Conservation (phyloP, 2,329 filamentous ascomycete species). For the Fusarium sp. region DNA sequence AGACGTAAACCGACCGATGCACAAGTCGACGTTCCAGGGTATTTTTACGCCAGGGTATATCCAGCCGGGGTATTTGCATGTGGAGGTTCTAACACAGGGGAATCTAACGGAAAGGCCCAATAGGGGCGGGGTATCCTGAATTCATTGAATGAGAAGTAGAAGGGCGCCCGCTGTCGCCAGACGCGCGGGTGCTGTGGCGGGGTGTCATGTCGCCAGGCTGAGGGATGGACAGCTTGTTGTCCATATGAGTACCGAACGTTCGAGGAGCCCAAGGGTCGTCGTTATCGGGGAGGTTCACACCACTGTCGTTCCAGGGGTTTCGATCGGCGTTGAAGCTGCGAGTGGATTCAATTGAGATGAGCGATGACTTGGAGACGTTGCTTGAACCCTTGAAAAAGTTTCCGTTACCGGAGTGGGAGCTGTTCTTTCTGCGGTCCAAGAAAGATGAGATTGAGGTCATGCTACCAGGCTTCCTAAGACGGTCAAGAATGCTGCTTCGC, state of each 20-base stretch:
- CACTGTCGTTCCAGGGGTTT: constrained; percentile 98
- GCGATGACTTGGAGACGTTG: constrained; percentile 92
- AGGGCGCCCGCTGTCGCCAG: constrained; percentile 90
- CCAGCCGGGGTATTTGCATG: constrained; percentile 70
- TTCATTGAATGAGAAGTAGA: constrained; percentile 94
- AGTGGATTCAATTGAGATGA: constrained; percentile 95
- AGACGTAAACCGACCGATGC: constrained; percentile 60
- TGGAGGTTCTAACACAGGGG: constrained; percentile 58
- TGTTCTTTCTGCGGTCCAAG: constrained; percentile 94
- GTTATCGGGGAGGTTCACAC: constrained; percentile 92
- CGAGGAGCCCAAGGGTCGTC: constrained; percentile 75
- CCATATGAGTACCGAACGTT: constrained; percentile 72
- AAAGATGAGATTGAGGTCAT: constrained; percentile 97
- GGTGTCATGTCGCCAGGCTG: constrained; percentile 85
- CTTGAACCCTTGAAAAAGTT: constrained; percentile 93
- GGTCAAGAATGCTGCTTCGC: constrained; percentile 86
- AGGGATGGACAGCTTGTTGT: constrained; percentile 72
- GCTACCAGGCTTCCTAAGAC: constrained; percentile 92
- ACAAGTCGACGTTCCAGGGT: constrained; percentile 60
- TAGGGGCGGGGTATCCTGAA: constrained; percentile 95
- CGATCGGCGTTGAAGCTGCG: constrained; percentile 90
- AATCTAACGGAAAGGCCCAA: constrained; percentile 90
- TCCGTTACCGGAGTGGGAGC: constrained; percentile 81
- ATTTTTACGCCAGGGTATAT: constrained; percentile 74
- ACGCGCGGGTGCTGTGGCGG: constrained; percentile 84